Evolutionary conservation across 768 basidiomycete genomes (phyloP), one percentile per base, ranked within the genome.

Genomic region (Auricularia sp.): DNA sequence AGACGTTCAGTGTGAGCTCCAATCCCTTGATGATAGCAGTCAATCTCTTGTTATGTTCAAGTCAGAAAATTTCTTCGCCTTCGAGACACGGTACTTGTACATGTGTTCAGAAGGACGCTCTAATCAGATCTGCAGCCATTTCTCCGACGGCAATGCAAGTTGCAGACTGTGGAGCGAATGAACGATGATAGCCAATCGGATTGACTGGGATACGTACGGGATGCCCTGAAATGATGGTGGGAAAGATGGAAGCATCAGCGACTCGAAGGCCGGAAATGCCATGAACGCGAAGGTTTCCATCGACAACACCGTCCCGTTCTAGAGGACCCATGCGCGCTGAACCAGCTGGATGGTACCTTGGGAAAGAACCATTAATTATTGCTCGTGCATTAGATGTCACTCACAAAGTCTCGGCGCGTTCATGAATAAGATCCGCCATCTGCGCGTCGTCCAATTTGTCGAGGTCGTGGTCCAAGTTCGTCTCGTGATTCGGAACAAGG

Each of bases 221-320:
- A 68, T 79, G 78, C 8, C 71, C 64, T 7, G 71, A 70, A 8
- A 71, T 64, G 35, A 77, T 70, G 4, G 65, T 56, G 0, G 78
- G 77, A 44, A 75, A 73, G 11, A 74, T 67, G 54, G 69, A 71
- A 2, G 70, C 67, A 64, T 79, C 78, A n/a, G 73, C 73, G 34
- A 79, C 76, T 51, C 82, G 74, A 39, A 84, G 67, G 61, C 77
- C 77, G 35, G 61, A 43, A 1, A 79, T 71, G 6, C 83, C 83
- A 70, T 83, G 77, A 0, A 84, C 83, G 14, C 73, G 68, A 16
- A 81, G 68, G 34, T 76, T 70, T 61, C 78, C 77, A 66, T 80
- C 80, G 36, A 84, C 80, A 0, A 82, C 81, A 33, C 83, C 83
- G 18, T 77, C 78, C 10, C 66, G 65, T 11, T 68, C 68, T 34